phyloP scores from a whole-genome alignment of 2,329 filamentous ascomycete species.

The Cryphonectria nitschkei region DNA sequence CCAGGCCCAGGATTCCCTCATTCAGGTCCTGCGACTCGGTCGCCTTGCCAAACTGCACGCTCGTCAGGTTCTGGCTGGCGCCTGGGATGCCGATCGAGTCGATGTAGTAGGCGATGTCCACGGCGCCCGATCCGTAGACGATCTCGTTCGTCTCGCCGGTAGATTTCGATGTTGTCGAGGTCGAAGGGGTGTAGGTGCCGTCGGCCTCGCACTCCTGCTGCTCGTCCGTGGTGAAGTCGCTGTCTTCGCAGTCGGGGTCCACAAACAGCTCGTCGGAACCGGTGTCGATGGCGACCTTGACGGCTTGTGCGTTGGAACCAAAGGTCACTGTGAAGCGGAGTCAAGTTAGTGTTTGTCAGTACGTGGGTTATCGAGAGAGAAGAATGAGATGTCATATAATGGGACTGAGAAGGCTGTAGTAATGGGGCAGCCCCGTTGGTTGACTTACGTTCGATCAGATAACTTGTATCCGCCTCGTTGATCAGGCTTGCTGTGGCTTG shows the following conservation, averaged over 20 bases:
- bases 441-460: slow-evolving; percentile 24
- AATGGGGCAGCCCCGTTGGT: neutral
- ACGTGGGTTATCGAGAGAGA: neutral
- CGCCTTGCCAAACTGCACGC: slow-evolving; percentile 64
- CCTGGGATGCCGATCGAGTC: slow-evolving; percentile 43
- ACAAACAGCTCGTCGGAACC: slow-evolving; percentile 61
- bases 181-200: slow-evolving; percentile 44
- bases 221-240: slow-evolving; percentile 40
- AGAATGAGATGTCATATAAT: too few species aligned
- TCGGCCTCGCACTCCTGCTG: slow-evolving; percentile 44
- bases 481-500: slow-evolving; percentile 25
- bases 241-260: slow-evolving; percentile 58
- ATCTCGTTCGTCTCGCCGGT: slow-evolving; percentile 39
- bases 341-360: neutral
- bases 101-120: slow-evolving; percentile 45
- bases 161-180: slow-evolving; percentile 41
- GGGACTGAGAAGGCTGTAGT: too few species aligned
- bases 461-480: slow-evolving; percentile 29
- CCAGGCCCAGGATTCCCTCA: slow-evolving; percentile 69
- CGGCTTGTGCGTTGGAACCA: slow-evolving; percentile 52
- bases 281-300: slow-evolving; percentile 57
- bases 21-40: slow-evolving; percentile 47
- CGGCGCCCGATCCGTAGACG: slow-evolving; percentile 51
- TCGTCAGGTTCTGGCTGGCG: slow-evolving; percentile 42
- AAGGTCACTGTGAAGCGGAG: slow-evolving; percentile 42